A percentile compares a stretch with the other conserved stretches of the same genome.
These are phyloP conservation scores for Sphagnum tenellum DNA, from an alignment of 225 moss, liverwort and hornwort genomes.

Conservation along the genomic window DNA sequence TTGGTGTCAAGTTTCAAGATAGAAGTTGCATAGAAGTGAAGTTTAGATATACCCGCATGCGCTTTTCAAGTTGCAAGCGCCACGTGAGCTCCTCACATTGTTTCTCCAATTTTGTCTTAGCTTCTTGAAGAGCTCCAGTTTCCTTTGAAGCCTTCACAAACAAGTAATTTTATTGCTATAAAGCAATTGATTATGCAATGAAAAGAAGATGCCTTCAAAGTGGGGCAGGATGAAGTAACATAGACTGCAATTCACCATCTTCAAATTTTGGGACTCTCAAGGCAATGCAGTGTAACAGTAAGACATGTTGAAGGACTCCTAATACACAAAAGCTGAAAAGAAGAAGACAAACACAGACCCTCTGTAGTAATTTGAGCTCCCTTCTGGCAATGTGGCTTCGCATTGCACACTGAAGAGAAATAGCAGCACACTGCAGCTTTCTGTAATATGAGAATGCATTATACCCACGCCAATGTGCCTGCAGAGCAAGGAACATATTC, in stretches of 20 bases:
- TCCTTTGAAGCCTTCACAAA: constrained; percentile 67
- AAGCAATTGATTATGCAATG: not conserved
- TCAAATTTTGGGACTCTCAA: constrained; percentile 27
- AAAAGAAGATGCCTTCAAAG: not conserved
- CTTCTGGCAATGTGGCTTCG: constrained; percentile 60
- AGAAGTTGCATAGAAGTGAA: not conserved
- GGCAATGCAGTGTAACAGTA: too few relatives aligned
- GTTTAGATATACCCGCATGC: constrained; percentile 58
- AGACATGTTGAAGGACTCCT: too few relatives aligned
- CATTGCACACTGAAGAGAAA: constrained; percentile 75
- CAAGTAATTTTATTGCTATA: too few relatives aligned
- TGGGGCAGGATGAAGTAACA: not conserved
- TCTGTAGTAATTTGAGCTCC: constrained; percentile 28
- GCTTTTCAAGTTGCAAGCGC: constrained; percentile 86
- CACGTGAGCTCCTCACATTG: constrained; percentile 92
- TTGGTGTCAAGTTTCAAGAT: not conserved
- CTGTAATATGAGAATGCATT: constrained; percentile 60
- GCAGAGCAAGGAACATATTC: not conserved
- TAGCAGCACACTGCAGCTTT: constrained; percentile 53
- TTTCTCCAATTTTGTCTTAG: constrained; percentile 88
- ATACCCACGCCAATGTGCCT: constrained; percentile 72
- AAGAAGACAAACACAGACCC: too few relatives aligned
- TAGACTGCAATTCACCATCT: constrained; percentile 28
- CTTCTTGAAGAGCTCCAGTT: constrained; percentile 88
- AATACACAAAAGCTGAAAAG: too few relatives aligned